Percentiles rank a stretch among this genome's conserved stretches.
phyloP scores from a whole-genome alignment of 208 protist genomes.

The Naegleria fowleri region DNA sequence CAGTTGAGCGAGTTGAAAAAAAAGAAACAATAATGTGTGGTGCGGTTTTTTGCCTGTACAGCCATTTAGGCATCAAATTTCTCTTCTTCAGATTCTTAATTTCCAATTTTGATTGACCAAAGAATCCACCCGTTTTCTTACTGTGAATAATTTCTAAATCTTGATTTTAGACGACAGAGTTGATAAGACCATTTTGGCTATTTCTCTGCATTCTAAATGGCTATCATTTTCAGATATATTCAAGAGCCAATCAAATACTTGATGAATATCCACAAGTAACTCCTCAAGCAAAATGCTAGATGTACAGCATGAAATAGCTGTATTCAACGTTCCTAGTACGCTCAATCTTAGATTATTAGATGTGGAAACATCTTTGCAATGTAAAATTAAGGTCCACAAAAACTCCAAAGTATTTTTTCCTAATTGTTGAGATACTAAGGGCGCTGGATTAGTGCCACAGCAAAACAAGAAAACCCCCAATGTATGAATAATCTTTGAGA shows the following conservation, averaged over 20 bases:
- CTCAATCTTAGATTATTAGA: background rate
- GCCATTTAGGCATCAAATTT: too few relatives aligned
- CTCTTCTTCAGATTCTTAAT: too few relatives aligned
- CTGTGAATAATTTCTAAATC: too few relatives aligned
- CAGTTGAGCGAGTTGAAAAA: background rate
- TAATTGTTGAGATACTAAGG: background rate
- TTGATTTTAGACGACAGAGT: background rate
- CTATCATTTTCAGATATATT: background rate
- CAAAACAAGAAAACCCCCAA: background rate
- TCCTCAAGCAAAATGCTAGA: background rate
- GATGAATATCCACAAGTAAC: background rate
- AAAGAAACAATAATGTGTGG: background rate
- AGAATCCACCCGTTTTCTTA: too few relatives aligned
- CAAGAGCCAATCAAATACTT: background rate
- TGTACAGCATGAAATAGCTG: background rate
- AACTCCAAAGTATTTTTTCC: background rate
- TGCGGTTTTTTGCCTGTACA: too few relatives aligned
- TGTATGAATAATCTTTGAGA: background rate
- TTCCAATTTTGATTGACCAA: too few relatives aligned
- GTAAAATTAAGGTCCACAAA: background rate
- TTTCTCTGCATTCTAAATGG: background rate
- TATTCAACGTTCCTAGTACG: background rate
- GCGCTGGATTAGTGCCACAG: background rate
- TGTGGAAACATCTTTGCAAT: background rate
- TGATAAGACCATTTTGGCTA: background rate